phyloP scores from a whole-genome alignment of 129 eudicot genomes.

The Flaveria robusta region DNA sequence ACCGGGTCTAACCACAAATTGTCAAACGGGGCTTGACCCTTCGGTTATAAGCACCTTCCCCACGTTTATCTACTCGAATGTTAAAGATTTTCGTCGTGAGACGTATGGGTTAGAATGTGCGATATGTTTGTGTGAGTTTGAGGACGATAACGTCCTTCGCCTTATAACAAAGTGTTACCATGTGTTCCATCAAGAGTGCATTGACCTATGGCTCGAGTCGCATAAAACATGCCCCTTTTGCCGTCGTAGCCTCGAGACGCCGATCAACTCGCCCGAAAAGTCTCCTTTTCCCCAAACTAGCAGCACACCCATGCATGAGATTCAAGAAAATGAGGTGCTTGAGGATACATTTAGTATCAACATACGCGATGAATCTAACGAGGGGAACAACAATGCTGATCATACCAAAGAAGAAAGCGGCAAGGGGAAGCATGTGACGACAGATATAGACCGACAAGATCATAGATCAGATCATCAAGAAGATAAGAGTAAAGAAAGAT shows the following conservation, averaged over 20 bases:
- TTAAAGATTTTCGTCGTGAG: slow-evolving; percentile 58
- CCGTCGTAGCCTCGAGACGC: slow-evolving; percentile 53
- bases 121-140: slow-evolving; percentile 75
- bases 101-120: slow-evolving; percentile 81
- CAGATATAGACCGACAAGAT: slow-evolving; percentile 17
- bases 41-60: slow-evolving; percentile 58
- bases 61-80: slow-evolving; percentile 59
- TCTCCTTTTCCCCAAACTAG: slow-evolving; percentile 24
- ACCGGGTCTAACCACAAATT: background rate
- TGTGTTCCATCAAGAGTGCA: slow-evolving; percentile 85
- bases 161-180: slow-evolving; percentile 65
- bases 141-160: slow-evolving; percentile 54
- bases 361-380: slow-evolving; percentile 43
- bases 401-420: slow-evolving; percentile 14
- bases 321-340: slow-evolving; percentile 38
- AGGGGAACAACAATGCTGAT: slow-evolving; percentile 5
- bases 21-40: slow-evolving; percentile 54
- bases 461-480: slow-evolving; percentile 10
- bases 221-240: slow-evolving; percentile 88
- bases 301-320: slow-evolving; percentile 37
- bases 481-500: slow-evolving; percentile 31
- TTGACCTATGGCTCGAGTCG: slow-evolving; percentile 81
- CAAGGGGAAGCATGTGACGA: slow-evolving; percentile 30
- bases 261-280: slow-evolving; percentile 27
- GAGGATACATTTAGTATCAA: slow-evolving; percentile 45